Base-by-base conservation (phyloP, 2,329 filamentous ascomycete genomes). In the Colletotrichum simmondsii region DNA sequence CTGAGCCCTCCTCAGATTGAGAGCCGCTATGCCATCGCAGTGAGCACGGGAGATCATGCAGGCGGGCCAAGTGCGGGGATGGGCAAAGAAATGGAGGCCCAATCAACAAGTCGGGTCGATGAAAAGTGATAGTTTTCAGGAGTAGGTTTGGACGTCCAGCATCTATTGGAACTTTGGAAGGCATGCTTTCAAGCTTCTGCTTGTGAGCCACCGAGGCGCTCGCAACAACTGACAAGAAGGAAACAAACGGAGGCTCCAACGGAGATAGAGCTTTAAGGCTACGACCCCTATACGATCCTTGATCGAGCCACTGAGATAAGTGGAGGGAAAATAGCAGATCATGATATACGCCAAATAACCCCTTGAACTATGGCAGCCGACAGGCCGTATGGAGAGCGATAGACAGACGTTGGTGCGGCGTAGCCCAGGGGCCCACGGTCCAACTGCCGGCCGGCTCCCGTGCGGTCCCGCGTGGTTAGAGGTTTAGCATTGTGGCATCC, bases 31-130 rank as follows among this genome's bases (percentile, higher is more conserved):
- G 37, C 63, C 10, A 30, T 62, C 57, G 19, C 37, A 49, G 32
- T 52, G 59, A 53, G 58, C 65, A 63, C 42, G 28, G 57, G 52
- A 64, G 42, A 53, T 63, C 62, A 42, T 65, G 52, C 32, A 65
- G 49, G 30, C 52, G 35, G 53, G 52, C 52, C 62, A 24, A 26
- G 30, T 37, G 62, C 32, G 19, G 52, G 52, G 53, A 16, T 14
- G 11, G 5, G 53, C 22, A 24, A n/a, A 16, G 35, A 56, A 46
- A 30, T 24, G n/a, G 46, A 64, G 32, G 52, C 4, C 35, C 62
- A 57, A 28, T 53, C 19, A 22, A 10, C 4, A 22, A 57, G 24
- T 54, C 32, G 14, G 19, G 19, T 28, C 4, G 52, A 8, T 14
- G 10, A 22, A 24, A 5, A 22, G 24, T 8, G 14, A 28, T 37